These are phyloP conservation scores for Beauveria australis DNA, from an alignment of 2,329 filamentous ascomycete genomes.

Conservation along the genomic window DNA sequence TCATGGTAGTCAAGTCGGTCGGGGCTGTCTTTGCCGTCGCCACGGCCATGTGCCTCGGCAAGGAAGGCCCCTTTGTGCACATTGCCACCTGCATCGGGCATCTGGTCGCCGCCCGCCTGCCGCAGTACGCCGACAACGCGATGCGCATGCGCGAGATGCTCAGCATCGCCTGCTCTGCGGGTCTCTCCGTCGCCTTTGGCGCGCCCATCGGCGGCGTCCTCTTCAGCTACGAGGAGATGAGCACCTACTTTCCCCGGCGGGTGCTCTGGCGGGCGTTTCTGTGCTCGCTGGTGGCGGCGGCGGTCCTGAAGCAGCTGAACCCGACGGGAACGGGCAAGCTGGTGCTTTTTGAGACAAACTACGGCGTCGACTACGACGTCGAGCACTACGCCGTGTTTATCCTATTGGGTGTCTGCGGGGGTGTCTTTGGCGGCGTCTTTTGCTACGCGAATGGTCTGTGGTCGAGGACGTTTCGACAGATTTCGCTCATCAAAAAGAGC, in stretches of 20 bases:
- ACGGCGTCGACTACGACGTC: constrained; percentile 83
- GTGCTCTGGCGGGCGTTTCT: constrained; percentile 99
- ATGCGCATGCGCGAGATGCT: constrained; percentile 89
- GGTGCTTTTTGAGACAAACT: constrained; percentile 91
- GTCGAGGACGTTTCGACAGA: constrained; percentile 59
- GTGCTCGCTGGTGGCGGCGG: constrained; percentile 98
- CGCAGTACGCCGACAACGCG: constrained; percentile 75
- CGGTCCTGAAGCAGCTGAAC: constrained; percentile 85
- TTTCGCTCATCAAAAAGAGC: constrained; percentile 53
- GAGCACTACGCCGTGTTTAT: constrained; percentile 89
- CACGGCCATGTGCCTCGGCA: constrained; percentile 93
- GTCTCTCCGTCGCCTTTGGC: constrained; percentile 89
- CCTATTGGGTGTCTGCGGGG: constrained; percentile 77
- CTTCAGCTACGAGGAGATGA: constrained; percentile 91
- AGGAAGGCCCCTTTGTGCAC: constrained; percentile 91
- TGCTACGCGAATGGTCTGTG: constrained; percentile 91
- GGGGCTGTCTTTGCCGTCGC: constrained; percentile 87
- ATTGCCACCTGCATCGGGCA: constrained; percentile 97
- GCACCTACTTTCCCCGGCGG: constrained; percentile 97
- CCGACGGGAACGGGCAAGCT: constrained; percentile 93
- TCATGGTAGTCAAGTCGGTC: constrained; percentile 78
- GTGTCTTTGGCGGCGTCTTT: constrained; percentile 86
- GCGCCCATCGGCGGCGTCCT: constrained; percentile 90
- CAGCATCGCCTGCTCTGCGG: constrained; percentile 83
- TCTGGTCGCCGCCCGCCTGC: constrained; percentile 69